Evolutionary conservation across 805 yeast genomes (phyloP).

Genomic region (Candida sakaeoensis): DNA sequence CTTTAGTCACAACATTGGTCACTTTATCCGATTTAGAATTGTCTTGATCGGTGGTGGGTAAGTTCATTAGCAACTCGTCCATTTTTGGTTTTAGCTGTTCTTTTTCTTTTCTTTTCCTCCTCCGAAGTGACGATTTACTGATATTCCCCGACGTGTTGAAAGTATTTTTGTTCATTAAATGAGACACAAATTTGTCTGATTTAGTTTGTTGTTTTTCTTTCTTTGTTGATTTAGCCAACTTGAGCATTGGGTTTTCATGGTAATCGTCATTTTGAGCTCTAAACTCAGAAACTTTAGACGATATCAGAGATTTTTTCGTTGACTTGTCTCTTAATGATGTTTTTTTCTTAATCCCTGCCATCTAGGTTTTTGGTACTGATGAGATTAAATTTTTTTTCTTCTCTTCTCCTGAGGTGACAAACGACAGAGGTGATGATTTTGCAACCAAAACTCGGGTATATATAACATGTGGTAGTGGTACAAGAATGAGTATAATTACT

Average conservation of each 20-base stretch:
- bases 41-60: constrained; percentile 25
- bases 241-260: constrained; percentile 48
- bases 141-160: constrained; percentile 43
- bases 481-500: no score
- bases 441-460: not conserved
- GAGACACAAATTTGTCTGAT: constrained; percentile 33
- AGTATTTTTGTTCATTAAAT: constrained; percentile 23
- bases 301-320: constrained; percentile 16
- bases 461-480: not conserved
- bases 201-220: constrained; percentile 47
- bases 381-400: constrained; percentile 4
- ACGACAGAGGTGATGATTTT: not conserved
- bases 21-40: constrained; percentile 10
- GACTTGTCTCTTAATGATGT: constrained; percentile 33
- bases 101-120: constrained; percentile 57
- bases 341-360: constrained; percentile 31
- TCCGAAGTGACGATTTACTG: constrained; percentile 62
- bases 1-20: constrained; percentile 11
- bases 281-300: constrained; percentile 26
- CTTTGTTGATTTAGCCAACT: constrained; percentile 49
- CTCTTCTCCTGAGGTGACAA: no score
- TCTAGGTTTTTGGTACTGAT: constrained; percentile 5
- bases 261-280: constrained; percentile 15
- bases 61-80: constrained; percentile 55
- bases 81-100: constrained; percentile 66